Base-by-base conservation (phyloP, 2,329 filamentous ascomycete genomes). In the Phialophora tarda region DNA sequence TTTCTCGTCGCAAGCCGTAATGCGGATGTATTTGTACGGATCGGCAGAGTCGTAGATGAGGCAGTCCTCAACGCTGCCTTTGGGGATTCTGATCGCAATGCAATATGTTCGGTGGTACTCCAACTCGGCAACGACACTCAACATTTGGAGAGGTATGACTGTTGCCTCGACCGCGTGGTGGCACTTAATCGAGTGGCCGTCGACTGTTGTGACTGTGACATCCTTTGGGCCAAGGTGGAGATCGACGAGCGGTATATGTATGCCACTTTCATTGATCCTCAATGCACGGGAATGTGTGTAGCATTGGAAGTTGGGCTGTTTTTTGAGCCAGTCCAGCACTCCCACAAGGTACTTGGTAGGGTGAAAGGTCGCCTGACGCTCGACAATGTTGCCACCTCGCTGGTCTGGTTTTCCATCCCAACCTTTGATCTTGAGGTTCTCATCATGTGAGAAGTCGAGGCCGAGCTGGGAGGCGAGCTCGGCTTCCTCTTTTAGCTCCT, bases 11-110 rank as follows among this genome's bases (percentile, higher is more conserved):
- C 84, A 86, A 0, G 74, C 76, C 0, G 84, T 86, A 11, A 86
- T 73, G 1, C 84, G 82, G 2, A 84, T 75, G 67, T 87, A 87
- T 71, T 85, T 84, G 78, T 87, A 87, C 26, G 73, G 75, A 26
- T 86, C 84, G 1, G 81, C 83, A 0, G 80, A 78, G 73, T 87
- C 84, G 71, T 87, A 86, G 51, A 87, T 74, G 1, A 87, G 78
- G 63, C 82, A 83, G 69, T 87, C 84, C 70, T 85, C 82, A 51
- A 85, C 78, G 0, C 77, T 79, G 0, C 79, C 81, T 69, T 83
- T 83, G 6, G 85, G 85, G 0, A 87, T 77, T 1, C 82, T 80
- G 54, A 85, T 79, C 8, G 85, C 85, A 62, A 88, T 84, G 73
- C 82, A 84, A 77, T 87, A 88, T 0, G 84, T 84, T 5, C 85